Evolutionary conservation across 306 rosid species (phyloP).

Genomic region (Geum urbanum): DNA sequence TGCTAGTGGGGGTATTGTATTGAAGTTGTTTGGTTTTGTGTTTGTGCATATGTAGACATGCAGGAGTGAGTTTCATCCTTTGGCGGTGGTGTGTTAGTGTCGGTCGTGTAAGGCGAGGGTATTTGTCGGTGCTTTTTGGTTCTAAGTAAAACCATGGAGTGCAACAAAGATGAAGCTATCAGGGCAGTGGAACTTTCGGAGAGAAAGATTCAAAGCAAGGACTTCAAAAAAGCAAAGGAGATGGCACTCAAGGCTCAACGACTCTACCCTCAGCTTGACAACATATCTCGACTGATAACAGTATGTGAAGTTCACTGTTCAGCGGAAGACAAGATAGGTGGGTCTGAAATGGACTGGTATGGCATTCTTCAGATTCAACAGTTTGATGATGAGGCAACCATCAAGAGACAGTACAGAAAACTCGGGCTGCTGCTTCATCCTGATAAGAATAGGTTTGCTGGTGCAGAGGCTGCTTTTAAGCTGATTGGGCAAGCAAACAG

Average conservation of each 20-base stretch:
- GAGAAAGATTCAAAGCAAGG: constrained; percentile 42
- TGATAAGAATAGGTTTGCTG: constrained; percentile 76
- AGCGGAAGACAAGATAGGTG: constrained; percentile 20
- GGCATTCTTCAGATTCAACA: constrained; percentile 56
- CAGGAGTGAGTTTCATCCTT: background rate
- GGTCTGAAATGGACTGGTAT: constrained; percentile 78
- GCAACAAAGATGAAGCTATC: constrained; percentile 81
- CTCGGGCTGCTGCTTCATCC: constrained; percentile 83
- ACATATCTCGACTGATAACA: constrained; percentile 52
- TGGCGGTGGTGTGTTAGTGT: background rate
- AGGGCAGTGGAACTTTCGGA: constrained; percentile 71
- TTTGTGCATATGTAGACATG: constrained; percentile 22
- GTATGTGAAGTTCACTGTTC: constrained; percentile 75
- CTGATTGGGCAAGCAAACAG: constrained; percentile 81
- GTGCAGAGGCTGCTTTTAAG: constrained; percentile 98
- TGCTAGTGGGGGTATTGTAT: background rate
- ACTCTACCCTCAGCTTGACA: constrained; percentile 60
- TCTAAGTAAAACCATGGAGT: constrained; percentile 54
- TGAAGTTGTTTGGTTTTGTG: constrained; percentile 11
- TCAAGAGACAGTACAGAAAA: constrained; percentile 75
- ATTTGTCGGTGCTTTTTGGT: background rate
- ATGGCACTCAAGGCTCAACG: constrained; percentile 54
- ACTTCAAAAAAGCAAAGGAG: constrained; percentile 61
- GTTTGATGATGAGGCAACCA: constrained; percentile 40
- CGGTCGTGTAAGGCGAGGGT: background rate